Percentiles rank a stretch among this genome's conserved stretches.
Conservation (phyloP, 2,329 filamentous ascomycete genomes). For the Alternaria ventricosa region DNA sequence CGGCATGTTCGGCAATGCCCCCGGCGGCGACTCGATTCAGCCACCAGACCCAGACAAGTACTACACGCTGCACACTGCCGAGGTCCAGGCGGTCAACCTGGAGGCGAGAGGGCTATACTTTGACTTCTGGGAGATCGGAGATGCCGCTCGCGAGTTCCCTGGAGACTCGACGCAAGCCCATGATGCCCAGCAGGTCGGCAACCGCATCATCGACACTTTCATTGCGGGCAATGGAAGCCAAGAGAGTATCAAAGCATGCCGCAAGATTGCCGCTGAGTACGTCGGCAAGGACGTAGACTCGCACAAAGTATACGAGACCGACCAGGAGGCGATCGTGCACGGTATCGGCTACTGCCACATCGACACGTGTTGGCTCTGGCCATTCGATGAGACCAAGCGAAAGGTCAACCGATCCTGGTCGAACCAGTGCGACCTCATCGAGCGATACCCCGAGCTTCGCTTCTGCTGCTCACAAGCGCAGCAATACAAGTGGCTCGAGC, state of each 20-base stretch:
- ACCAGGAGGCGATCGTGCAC: constrained; percentile 77
- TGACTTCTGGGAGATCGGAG: constrained; percentile 94
- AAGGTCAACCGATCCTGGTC: constrained; percentile 97
- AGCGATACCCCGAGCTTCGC: constrained; percentile 89
- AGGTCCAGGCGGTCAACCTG: constrained; percentile 88
- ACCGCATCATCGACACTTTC: constrained; percentile 88
- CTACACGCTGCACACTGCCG: constrained; percentile 76
- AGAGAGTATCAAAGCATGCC: constrained; percentile 77
- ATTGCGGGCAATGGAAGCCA: constrained; percentile 75
- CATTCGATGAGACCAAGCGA: constrained; percentile 95
- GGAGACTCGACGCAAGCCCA: constrained; percentile 88
- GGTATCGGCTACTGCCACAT: constrained; percentile 98
- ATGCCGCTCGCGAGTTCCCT: constrained; percentile 91
- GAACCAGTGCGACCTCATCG: constrained; percentile 94
- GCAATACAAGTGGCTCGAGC: constrained; percentile 97
- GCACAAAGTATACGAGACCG: constrained; percentile 79
- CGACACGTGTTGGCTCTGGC: constrained; percentile 98
- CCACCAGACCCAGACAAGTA: constrained; percentile 85
- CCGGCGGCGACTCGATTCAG: constrained; percentile 83
- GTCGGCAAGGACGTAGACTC: constrained; percentile 79
- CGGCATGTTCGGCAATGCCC: constrained; percentile 94
- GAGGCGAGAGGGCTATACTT: constrained; percentile 83
- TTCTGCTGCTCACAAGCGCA: constrained; percentile 95
- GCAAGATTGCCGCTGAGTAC: constrained; percentile 83
- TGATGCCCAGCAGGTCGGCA: constrained; percentile 81